These are phyloP conservation scores for Clavulina sp. DNA, from an alignment of 768 basidiomycete genomes.

Conservation along the genomic window DNA sequence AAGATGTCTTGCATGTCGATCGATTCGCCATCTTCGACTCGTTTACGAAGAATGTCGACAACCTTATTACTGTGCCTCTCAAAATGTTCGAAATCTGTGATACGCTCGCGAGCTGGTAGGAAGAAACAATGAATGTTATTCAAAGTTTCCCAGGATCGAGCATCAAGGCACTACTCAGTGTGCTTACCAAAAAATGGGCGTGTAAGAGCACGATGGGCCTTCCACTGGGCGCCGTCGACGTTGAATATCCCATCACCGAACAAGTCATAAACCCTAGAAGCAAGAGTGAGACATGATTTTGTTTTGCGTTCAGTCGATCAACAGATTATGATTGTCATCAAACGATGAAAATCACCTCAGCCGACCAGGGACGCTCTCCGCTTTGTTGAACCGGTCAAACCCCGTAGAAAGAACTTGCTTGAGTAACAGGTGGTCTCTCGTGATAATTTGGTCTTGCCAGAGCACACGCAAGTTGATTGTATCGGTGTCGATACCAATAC, in stretches of 20 bases:
- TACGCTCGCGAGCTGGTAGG: constrained; percentile 11
- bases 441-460: constrained; percentile 5
- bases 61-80: constrained; percentile 10
- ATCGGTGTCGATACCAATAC: neutral
- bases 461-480: neutral
- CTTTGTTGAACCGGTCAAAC: constrained; percentile 7
- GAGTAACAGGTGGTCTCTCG: constrained; percentile 6
- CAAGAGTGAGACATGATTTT: neutral
- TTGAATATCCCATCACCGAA: constrained; percentile 21
- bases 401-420: constrained; percentile 10
- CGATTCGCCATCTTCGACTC: constrained; percentile 12
- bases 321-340: constrained; percentile 8
- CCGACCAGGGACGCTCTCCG: neutral
- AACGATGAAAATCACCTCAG: neutral
- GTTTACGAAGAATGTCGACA: constrained; percentile 6
- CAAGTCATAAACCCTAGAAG: constrained; percentile 10
- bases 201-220: constrained; percentile 16
- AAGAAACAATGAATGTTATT: constrained; percentile 24
- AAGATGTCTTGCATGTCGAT: constrained; percentile 11
- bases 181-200: constrained; percentile 17
- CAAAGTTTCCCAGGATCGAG: neutral
- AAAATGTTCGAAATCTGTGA: constrained; percentile 12
- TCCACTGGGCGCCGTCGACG: constrained; percentile 17
- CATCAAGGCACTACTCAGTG: neutral
- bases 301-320: neutral